Evolutionary conservation across 768 basidiomycete genomes (phyloP).

Genomic region (Lactifluus volemus): DNA sequence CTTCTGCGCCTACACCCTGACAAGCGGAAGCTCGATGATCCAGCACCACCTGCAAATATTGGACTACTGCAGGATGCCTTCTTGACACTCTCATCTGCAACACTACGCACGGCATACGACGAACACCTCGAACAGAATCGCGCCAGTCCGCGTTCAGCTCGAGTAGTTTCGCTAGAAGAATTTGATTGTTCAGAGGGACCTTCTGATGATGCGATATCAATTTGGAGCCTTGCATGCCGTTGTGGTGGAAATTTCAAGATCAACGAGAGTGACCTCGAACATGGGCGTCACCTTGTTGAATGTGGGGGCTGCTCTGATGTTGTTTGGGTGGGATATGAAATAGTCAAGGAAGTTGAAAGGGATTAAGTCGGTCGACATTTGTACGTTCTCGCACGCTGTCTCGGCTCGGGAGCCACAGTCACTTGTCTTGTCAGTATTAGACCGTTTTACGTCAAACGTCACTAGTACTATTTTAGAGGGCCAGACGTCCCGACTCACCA

Average conservation of each 20-base stretch:
- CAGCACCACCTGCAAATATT: constrained; percentile 28
- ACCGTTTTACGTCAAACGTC: not conserved
- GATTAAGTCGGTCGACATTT: not conserved
- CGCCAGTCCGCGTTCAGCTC: constrained; percentile 55
- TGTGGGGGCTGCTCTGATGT: constrained; percentile 76
- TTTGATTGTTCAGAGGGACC: constrained; percentile 33
- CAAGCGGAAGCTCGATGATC: constrained; percentile 27
- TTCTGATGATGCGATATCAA: constrained; percentile 25
- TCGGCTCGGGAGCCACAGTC: not conserved
- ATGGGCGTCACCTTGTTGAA: constrained; percentile 60
- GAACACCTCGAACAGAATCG: constrained; percentile 13
- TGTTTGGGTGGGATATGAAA: constrained; percentile 80
- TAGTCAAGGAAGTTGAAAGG: constrained; percentile 26
- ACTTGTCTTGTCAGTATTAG: not conserved
- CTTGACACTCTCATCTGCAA: constrained; percentile 43
- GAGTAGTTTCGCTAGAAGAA: constrained; percentile 70
- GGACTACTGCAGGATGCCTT: constrained; percentile 62
- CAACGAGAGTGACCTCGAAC: constrained; percentile 50
- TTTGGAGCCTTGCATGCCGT: constrained; percentile 58
- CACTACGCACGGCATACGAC: constrained; percentile 47
- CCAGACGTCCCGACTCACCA: not conserved
- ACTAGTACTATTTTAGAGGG: not conserved
- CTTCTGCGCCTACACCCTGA: constrained; percentile 62
- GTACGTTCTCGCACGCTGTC: not conserved
- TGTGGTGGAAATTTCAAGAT: constrained; percentile 66